A percentile compares a stretch with the other conserved stretches of the same genome.
phyloP scores from a whole-genome alignment of 2,329 filamentous ascomycete genomes.

The Pyrenochaeta sp. region DNA sequence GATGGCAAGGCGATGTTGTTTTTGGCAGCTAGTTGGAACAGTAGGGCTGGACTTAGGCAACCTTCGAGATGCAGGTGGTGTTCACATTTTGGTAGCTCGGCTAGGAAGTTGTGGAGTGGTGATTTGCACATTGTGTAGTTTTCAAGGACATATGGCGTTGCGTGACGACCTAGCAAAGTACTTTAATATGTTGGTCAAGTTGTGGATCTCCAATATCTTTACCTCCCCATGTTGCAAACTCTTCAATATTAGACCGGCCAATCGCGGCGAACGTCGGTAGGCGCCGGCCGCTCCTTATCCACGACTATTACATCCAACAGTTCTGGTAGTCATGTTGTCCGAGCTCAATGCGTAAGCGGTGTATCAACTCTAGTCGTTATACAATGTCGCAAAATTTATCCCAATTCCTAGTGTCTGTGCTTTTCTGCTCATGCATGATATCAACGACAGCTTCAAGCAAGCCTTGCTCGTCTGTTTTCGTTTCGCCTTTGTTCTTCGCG shows the following conservation, averaged over 20 bases:
- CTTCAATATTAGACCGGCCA: not conserved
- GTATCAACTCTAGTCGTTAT: not conserved
- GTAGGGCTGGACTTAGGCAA: conserved; percentile 72
- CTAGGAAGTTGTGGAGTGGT: conserved; percentile 28
- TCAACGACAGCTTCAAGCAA: conserved; percentile 20
- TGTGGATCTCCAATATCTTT: not conserved
- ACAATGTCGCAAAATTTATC: not conserved
- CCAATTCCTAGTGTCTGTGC: not conserved
- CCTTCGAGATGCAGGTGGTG: conserved; percentile 85
- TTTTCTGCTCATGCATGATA: not conserved
- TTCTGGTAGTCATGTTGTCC: not conserved
- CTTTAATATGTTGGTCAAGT: not conserved
- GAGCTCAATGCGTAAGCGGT: not conserved
- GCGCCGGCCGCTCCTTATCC: not conserved
- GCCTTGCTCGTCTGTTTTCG: not conserved
- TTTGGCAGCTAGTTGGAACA: conserved; percentile 73
- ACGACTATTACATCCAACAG: not conserved
- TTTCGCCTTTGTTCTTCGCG: not conserved
- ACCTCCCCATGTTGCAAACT: not conserved
- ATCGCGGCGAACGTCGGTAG: not conserved
- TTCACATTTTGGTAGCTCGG: conserved; percentile 76
- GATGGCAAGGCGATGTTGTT: conserved; percentile 69
- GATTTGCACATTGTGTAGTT: conserved; percentile 27
- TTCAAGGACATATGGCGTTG: not conserved
- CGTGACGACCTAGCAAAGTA: not conserved